Evolutionary conservation across 768 basidiomycete species (phyloP).

Genomic region (Podaxis carcinomalis): DNA sequence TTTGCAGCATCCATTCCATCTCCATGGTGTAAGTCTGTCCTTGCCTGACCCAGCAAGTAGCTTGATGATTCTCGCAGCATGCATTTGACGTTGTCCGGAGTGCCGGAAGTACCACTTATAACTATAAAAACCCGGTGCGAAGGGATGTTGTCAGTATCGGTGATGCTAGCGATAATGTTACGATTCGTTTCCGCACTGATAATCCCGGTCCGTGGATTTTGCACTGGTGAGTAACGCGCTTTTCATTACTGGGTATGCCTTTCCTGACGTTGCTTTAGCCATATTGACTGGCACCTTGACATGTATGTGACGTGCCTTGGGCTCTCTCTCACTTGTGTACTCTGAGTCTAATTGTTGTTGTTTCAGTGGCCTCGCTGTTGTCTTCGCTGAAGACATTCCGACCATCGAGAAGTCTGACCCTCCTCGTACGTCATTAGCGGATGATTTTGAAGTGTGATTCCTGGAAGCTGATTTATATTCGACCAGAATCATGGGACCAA

Average conservation of each 20-base stretch:
- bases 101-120: slow-evolving; percentile 28
- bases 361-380: slow-evolving; percentile 32
- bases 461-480: not conserved
- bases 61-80: slow-evolving; percentile 22
- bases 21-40: slow-evolving; percentile 30
- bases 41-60: not conserved
- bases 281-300: slow-evolving; percentile 36
- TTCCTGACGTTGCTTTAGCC: slow-evolving; percentile 16
- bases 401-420: slow-evolving; percentile 14
- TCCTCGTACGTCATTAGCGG: slow-evolving; percentile 12
- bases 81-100: slow-evolving; percentile 34
- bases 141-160: slow-evolving; percentile 45
- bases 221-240: slow-evolving; percentile 26
- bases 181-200: slow-evolving; percentile 53
- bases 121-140: slow-evolving; percentile 45
- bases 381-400: slow-evolving; percentile 31
- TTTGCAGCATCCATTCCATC: slow-evolving; percentile 31
- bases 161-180: slow-evolving; percentile 29
- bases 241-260: slow-evolving; percentile 21
- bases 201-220: slow-evolving; percentile 54
- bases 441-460: not conserved
- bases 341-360: slow-evolving; percentile 16
- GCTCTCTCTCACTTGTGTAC: slow-evolving; percentile 30
- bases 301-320: slow-evolving; percentile 19
- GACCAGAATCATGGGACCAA: slow-evolving; percentile 20